These are phyloP conservation scores for Fonsecaea multimorphosa DNA, from an alignment of 2,329 filamentous ascomycete genomes.

Conservation along the genomic window DNA sequence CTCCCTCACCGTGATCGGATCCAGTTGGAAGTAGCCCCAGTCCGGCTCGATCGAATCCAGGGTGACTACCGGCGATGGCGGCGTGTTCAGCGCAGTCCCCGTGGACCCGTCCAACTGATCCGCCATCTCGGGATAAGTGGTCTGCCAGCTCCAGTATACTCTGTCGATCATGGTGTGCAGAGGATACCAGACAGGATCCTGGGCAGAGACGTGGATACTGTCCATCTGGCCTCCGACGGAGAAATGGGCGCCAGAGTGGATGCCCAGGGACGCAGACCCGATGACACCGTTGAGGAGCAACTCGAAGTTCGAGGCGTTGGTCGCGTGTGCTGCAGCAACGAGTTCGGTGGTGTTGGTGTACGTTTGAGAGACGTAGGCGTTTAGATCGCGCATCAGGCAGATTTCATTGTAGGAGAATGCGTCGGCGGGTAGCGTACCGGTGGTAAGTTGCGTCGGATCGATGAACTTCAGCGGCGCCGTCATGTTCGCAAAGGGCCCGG, in stretches of 20 bases:
- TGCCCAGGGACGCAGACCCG: constrained; percentile 35
- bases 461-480: constrained; percentile 36
- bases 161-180: constrained; percentile 40
- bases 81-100: constrained; percentile 37
- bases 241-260: constrained; percentile 41
- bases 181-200: constrained; percentile 40
- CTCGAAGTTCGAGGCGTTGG: constrained; percentile 36
- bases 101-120: constrained; percentile 36
- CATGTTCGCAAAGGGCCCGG: constrained; percentile 41
- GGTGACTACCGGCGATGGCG: constrained; percentile 37
- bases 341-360: constrained; percentile 37
- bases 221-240: constrained; percentile 39
- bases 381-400: constrained; percentile 40
- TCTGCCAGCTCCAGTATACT: constrained; percentile 39
- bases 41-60: constrained; percentile 36
- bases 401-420: constrained; percentile 38
- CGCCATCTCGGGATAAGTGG: constrained; percentile 35
- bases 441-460: constrained; percentile 33
- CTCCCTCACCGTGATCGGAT: constrained; percentile 34
- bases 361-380: constrained; percentile 37
- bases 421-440: constrained; percentile 31
- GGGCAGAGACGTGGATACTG: constrained; percentile 38
- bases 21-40: constrained; percentile 37
- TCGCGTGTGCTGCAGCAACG: constrained; percentile 34
- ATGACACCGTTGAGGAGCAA: constrained; percentile 38